Percentiles rank a stretch among this genome's conserved stretches.
phyloP scores from a whole-genome alignment of 2,329 filamentous ascomycete genomes.

The Sclerotinia nivalis region DNA sequence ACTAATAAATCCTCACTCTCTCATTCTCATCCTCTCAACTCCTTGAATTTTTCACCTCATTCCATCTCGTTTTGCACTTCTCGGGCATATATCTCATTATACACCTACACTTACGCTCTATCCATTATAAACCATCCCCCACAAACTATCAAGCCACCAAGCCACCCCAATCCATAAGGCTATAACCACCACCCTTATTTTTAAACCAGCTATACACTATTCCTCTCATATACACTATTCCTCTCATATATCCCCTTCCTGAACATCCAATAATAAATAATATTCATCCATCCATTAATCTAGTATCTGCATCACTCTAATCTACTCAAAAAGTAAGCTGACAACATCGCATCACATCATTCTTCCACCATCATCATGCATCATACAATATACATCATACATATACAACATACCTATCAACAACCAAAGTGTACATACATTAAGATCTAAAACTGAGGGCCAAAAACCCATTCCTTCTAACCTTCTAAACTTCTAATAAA shows the following conservation, averaged over 20 bases:
- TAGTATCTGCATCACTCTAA: too few relatives aligned
- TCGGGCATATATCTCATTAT: neutral
- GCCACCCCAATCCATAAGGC: neutral
- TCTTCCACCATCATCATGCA: too few relatives aligned
- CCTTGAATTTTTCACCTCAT: neutral
- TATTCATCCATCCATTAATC: neutral
- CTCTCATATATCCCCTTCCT: too few relatives aligned
- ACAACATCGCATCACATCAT: too few relatives aligned
- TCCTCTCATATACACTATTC: conserved; percentile 3
- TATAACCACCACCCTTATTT: neutral
- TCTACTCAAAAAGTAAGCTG: too few relatives aligned
- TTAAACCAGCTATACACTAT: neutral
- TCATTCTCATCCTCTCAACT: neutral
- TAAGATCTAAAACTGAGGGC: too few relatives aligned
- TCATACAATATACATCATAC: too few relatives aligned
- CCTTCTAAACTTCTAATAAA: neutral
- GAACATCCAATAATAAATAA: neutral
- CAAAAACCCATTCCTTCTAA: too few relatives aligned
- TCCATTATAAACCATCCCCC: neutral
- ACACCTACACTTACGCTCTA: too few relatives aligned
- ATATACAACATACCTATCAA: too few relatives aligned
- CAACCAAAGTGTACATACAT: too few relatives aligned
- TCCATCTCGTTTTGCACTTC: neutral
- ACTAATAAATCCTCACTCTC: neutral
- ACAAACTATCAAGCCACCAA: neutral